Evolutionary conservation across 805 yeast genomes (phyloP).

Genomic region (Millerozyma acaciae): DNA sequence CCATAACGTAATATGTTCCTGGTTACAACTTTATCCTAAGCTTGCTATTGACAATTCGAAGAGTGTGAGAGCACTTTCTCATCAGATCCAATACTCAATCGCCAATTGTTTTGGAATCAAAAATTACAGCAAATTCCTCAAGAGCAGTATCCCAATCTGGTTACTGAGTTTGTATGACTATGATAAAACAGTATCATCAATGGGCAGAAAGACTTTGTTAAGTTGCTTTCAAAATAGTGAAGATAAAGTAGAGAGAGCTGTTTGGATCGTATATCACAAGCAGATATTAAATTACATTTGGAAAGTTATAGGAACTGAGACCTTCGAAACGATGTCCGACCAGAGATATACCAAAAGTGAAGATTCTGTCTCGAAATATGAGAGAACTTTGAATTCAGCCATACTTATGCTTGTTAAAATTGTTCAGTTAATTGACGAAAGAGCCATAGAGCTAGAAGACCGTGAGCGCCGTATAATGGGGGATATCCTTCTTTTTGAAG

Average conservation of each 20-base stretch:
- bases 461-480: no score
- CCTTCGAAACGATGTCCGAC: conserved; percentile 65
- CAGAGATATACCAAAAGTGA: conserved; percentile 63
- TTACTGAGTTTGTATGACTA: conserved; percentile 66
- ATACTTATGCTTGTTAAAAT: conserved; percentile 44
- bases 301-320: conserved; percentile 53
- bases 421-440: conserved; percentile 17
- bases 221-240: conserved; percentile 54
- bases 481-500: conserved; percentile 22
- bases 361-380: conserved; percentile 63
- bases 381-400: conserved; percentile 50
- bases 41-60: conserved; percentile 69
- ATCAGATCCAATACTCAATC: conserved; percentile 55
- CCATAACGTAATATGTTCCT: conserved; percentile 53
- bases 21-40: conserved; percentile 83
- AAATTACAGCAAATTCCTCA: conserved; percentile 58
- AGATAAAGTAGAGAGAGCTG: conserved; percentile 42
- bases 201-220: conserved; percentile 45
- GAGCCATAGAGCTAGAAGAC: conserved; percentile 9
- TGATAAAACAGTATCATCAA: conserved; percentile 56
- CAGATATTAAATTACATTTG: conserved; percentile 54
- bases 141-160: conserved; percentile 71
- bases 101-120: conserved; percentile 50
- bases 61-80: conserved; percentile 57
- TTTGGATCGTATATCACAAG: conserved; percentile 58